Conservation (phyloP, 2,329 filamentous ascomycete species). For the Microdochium trichocladiopsis region DNA sequence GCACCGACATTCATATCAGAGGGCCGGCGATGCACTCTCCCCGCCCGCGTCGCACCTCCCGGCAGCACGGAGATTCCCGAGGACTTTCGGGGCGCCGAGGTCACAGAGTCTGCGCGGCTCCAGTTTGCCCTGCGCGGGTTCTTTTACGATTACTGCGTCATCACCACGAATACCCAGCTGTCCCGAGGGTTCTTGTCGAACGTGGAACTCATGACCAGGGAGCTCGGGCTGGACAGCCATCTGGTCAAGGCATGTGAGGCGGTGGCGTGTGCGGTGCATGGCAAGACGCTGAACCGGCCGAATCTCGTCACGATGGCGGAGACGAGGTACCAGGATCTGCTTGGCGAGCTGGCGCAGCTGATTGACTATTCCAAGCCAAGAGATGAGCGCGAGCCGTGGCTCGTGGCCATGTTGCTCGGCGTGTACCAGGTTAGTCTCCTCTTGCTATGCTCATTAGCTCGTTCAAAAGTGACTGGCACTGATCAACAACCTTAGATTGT, state of each 20-base stretch:
- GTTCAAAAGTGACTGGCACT: constrained; percentile 4
- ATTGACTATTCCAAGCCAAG: constrained; percentile 6
- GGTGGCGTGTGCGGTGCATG: constrained; percentile 10
- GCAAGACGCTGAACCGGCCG: constrained; percentile 9
- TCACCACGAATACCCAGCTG: constrained; percentile 7
- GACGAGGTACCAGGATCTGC: constrained; percentile 9
- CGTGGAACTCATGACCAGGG: constrained; percentile 7
- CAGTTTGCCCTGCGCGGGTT: constrained; percentile 9
- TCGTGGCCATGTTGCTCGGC: constrained; percentile 12
- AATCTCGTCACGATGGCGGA: constrained; percentile 5
- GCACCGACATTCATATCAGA: not conserved
- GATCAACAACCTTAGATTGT: constrained; percentile 5
- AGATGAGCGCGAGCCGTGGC: constrained; percentile 5
- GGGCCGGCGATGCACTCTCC: not conserved
- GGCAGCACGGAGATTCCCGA: constrained; percentile 4
- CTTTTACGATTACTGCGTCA: constrained; percentile 14
- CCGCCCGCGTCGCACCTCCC: not conserved
- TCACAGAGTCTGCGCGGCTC: constrained; percentile 7
- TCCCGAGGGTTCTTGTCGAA: constrained; percentile 11
- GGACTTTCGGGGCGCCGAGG: constrained; percentile 8
- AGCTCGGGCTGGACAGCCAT: constrained; percentile 8
- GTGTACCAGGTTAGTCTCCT: constrained; percentile 11
- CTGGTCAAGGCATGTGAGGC: constrained; percentile 12
- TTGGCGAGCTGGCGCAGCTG: constrained; percentile 6
- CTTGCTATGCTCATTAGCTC: constrained; percentile 7